Conservation (phyloP, 192 early-diverging fungal species). For the Backusella australiensis region DNA sequence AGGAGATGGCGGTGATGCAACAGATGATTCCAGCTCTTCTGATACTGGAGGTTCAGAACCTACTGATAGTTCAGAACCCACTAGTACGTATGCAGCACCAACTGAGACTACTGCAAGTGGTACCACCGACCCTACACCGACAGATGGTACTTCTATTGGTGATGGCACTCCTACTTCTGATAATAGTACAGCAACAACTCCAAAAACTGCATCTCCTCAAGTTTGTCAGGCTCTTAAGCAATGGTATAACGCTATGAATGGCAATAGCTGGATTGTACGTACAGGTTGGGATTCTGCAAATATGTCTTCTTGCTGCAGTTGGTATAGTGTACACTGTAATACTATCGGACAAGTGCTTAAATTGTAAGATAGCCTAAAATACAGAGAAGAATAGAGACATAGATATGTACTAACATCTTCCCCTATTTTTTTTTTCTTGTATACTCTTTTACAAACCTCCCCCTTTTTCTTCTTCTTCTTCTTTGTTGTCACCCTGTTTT, state of each 20-base stretch:
- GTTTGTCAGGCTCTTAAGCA: slow-evolving; percentile 25
- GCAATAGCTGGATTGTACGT: slow-evolving; percentile 22
- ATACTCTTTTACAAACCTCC: neutral
- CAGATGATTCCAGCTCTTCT: neutral
- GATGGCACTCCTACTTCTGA: neutral
- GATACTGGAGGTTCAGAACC: neutral
- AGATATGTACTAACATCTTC: neutral
- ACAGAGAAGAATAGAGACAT: neutral
- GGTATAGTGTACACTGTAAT: slow-evolving; percentile 28
- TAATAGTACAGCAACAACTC: neutral
- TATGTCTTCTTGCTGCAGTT: slow-evolving; percentile 33
- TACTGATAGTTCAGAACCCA: neutral
- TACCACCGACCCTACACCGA: neutral
- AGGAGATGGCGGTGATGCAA: neutral
- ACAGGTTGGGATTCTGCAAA: slow-evolving; percentile 29
- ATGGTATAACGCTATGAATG: slow-evolving; percentile 20
- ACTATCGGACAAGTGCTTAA: slow-evolving; percentile 22
- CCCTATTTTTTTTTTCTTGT: neutral
- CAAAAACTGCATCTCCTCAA: neutral
- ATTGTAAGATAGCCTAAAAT: slow-evolving; percentile 22
- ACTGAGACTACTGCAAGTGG: neutral
- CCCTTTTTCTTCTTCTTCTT: neutral
- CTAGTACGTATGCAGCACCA: neutral
- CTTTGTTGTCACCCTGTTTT: neutral
- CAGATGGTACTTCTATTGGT: neutral